Percentiles rank a stretch among this genome's conserved stretches.
phyloP scores from a whole-genome alignment of 2,329 filamentous ascomycete genomes.

The Botrytis deweyae region DNA sequence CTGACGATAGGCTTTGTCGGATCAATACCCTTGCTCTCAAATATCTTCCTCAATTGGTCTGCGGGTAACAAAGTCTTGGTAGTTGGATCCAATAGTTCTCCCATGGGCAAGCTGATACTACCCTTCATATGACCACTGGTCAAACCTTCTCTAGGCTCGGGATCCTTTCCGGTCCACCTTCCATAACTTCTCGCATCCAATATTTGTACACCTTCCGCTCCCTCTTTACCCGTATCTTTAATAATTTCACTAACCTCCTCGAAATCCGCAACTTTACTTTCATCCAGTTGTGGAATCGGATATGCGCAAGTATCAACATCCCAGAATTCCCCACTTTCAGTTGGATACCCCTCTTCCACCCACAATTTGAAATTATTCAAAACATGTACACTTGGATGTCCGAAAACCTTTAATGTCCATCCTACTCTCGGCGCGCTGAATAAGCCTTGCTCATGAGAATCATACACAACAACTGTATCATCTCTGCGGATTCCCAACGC shows the following conservation, averaged over 20 bases:
- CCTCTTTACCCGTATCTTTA: constrained; percentile 76
- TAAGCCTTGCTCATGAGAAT: constrained; percentile 85
- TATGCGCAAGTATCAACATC: constrained; percentile 64
- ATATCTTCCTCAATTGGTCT: constrained; percentile 71
- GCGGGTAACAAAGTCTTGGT: constrained; percentile 77
- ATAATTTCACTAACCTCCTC: constrained; percentile 80
- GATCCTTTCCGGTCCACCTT: constrained; percentile 77
- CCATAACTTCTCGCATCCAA: constrained; percentile 81
- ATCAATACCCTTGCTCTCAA: constrained; percentile 78
- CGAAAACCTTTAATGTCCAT: constrained; percentile 91
- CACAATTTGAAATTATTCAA: constrained; percentile 96
- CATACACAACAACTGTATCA: constrained; percentile 92
- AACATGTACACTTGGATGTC: constrained; percentile 83
- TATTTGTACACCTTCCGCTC: constrained; percentile 79
- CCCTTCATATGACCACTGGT: constrained; percentile 91
- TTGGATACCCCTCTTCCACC: constrained; percentile 79
- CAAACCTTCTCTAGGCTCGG: constrained; percentile 82
- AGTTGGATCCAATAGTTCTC: constrained; percentile 74
- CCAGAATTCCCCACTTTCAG: constrained; percentile 75
- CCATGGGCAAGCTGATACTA: constrained; percentile 78
- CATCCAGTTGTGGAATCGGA: constrained; percentile 58
- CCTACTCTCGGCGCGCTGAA: constrained; percentile 91
- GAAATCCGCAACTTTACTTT: constrained; percentile 70
- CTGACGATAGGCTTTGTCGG: constrained; percentile 78
- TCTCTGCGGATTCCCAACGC: constrained; percentile 82